A percentile compares a stretch with the other conserved stretches of the same genome.
Evolutionary conservation across 2,329 filamentous ascomycete species (phyloP).

Genomic region (Fusarium transvaalense): DNA sequence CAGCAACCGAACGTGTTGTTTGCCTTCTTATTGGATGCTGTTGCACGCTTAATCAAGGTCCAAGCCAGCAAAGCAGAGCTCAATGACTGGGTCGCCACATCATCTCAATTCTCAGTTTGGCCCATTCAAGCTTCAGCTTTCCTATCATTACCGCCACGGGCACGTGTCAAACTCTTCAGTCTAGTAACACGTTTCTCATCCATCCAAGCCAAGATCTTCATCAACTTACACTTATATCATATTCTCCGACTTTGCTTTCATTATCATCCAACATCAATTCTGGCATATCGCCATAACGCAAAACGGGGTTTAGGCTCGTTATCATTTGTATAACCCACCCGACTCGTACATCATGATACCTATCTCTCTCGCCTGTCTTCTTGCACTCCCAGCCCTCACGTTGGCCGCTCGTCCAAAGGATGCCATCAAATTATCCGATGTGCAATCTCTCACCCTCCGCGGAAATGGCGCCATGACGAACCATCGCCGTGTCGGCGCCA

Average conservation of each 20-base stretch:
- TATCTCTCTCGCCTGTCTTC: slow-evolving; percentile 35
- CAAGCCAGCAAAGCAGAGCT: slow-evolving; percentile 22
- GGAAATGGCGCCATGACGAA: slow-evolving; percentile 73
- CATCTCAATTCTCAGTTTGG: slow-evolving; percentile 5
- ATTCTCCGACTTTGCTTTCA: not conserved
- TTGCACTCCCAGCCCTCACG: slow-evolving; percentile 47
- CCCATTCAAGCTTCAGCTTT: slow-evolving; percentile 11
- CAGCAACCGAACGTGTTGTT: slow-evolving; percentile 18
- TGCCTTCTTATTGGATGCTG: slow-evolving; percentile 23
- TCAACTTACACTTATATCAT: not conserved
- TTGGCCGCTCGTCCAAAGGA: slow-evolving; percentile 56
- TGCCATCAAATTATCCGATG: slow-evolving; percentile 69
- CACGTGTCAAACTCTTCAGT: slow-evolving; percentile 17
- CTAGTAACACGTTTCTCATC: not conserved
- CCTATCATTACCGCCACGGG: slow-evolving; percentile 25
- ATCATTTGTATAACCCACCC: slow-evolving; percentile 4
- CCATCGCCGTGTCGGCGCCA: slow-evolving; percentile 78
- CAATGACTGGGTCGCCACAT: slow-evolving; percentile 25
- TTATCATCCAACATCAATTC: not conserved
- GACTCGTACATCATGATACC: slow-evolving; percentile 50
- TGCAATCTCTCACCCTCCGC: slow-evolving; percentile 83
- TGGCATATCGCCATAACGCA: not conserved
- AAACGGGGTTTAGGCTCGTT: slow-evolving; percentile 11
- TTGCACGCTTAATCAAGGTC: slow-evolving; percentile 13
- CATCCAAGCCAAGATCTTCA: not conserved